Percentiles rank a stretch among this genome's conserved stretches.
Evolutionary conservation across 495 filamentous ascomycete species (phyloP).

Genomic region (Margaritispora aquatica): DNA sequence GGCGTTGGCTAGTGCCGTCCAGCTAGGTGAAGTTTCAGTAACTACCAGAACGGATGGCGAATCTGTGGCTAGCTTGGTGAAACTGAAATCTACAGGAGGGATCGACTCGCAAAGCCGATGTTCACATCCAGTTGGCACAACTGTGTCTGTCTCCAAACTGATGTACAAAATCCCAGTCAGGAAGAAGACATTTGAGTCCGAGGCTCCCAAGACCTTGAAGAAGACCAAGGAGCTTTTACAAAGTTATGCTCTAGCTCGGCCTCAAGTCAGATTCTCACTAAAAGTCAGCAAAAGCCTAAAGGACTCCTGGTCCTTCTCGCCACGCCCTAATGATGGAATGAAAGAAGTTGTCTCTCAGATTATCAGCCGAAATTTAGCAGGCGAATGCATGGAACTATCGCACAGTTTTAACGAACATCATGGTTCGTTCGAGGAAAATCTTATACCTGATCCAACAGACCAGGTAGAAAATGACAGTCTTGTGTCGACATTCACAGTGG

Average conservation of each 20-base stretch:
- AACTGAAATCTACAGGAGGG: conserved; percentile 31
- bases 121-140: conserved; percentile 74
- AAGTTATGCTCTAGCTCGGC: conserved; percentile 69
- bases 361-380: conserved; percentile 58
- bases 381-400: conserved; percentile 32
- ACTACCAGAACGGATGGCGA: conserved; percentile 69
- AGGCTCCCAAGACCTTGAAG: conserved; percentile 50
- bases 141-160: conserved; percentile 60
- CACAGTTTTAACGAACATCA: conserved; percentile 8
- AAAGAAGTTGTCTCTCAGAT: conserved; percentile 65
- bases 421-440: too few species aligned
- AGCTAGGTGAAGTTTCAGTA: conserved; percentile 59
- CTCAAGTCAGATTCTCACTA: conserved; percentile 55
- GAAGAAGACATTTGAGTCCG: conserved; percentile 56
- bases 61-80: conserved; percentile 45
- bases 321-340: conserved; percentile 44
- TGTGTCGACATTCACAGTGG: conserved; percentile 44
- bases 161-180: conserved; percentile 71
- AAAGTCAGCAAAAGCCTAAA: conserved; percentile 60
- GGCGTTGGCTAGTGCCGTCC: conserved; percentile 72
- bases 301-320: conserved; percentile 66
- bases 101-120: conserved; percentile 35
- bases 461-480: too few species aligned
- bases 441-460: too few species aligned
- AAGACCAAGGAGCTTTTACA: conserved; percentile 65